A percentile compares a stretch with the other conserved stretches of the same genome.
Conservation (phyloP, 805 yeast species). For the Candida saitoana region DNA sequence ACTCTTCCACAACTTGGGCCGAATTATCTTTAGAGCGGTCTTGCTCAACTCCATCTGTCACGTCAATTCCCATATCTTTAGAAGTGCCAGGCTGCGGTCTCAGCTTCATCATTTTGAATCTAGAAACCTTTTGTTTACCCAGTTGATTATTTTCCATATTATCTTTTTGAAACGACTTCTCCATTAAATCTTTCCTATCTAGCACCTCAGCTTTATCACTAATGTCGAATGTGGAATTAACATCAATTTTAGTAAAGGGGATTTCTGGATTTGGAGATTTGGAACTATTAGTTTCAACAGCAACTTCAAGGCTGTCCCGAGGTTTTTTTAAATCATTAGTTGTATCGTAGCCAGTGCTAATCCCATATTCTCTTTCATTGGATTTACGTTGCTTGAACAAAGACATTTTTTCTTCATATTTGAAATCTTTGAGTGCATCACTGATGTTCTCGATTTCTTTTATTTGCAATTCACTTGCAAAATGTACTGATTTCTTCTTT, state of each 20-base stretch:
- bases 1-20: neutral
- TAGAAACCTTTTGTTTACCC: slow-evolving; percentile 3
- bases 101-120: slow-evolving; percentile 4
- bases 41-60: neutral
- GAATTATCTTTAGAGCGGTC: neutral
- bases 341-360: neutral
- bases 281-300: neutral
- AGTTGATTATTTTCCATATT: neutral
- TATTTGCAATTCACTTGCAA: slow-evolving; percentile 50
- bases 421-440: slow-evolving; percentile 35
- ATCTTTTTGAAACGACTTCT: neutral
- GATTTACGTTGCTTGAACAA: slow-evolving; percentile 12
- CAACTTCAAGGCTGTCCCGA: neutral
- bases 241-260: slow-evolving; percentile 1
- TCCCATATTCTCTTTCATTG: neutral
- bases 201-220: neutral
- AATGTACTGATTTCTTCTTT: slow-evolving; percentile 49
- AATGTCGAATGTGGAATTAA: neutral
- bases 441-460: slow-evolving; percentile 60
- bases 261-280: neutral
- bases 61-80: neutral
- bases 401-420: slow-evolving; percentile 9
- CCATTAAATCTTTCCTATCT: neutral
- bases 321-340: neutral
- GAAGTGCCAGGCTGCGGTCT: neutral